Evolutionary conservation across 2,329 filamentous ascomycete genomes (phyloP), one percentile per base, ranked within the genome.

Genomic region (Coleophoma cylindrospora): DNA sequence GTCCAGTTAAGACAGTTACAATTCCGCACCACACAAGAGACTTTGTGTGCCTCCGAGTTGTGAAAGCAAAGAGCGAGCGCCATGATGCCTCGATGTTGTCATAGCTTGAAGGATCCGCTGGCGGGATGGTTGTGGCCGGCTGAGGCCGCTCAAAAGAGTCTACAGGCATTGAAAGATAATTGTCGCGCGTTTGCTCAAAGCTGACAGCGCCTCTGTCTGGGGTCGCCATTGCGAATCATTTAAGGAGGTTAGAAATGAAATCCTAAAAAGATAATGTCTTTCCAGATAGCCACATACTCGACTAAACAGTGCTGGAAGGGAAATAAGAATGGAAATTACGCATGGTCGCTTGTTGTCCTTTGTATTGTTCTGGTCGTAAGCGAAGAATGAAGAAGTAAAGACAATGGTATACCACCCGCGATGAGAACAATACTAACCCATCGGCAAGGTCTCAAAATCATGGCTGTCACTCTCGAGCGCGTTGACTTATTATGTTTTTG

Each of bases 41-140:
- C 1, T 71, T 68, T 0, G 77, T 55, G 61, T 95, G 85, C 14
- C 71, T 69, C 56, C 67, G 73, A n/a, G 74, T 80, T 0, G 84
- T 87, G 65, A 95, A 96, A 40, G 72, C 71, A 65, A 96, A 92
- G 3, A 96, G 46, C 9, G 59, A 65, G 2, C 56, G 52, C 55
- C 59, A 64, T 32, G 62, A 60, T 12, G 58, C 22, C 34, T 52
- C 52, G 40, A 44, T 40, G 9, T 27, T 27, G 19, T 40, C 44
- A 4, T 40, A 40, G 21, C 50, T 38, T 11, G 21, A n/a, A 11
- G 56, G 19, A 1, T 43, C 11, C 17, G 34, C 15, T 6, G 41
- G 13, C 22, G 41, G 17, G 9, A 21, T 19, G 21, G 40, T 13
- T n/a, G 22, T 11, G n/a, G 41, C 19, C n/a, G 41, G 41, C 11